Evolutionary conservation across 208 protist species (phyloP).

Genomic region (Strigomonas galati): DNA sequence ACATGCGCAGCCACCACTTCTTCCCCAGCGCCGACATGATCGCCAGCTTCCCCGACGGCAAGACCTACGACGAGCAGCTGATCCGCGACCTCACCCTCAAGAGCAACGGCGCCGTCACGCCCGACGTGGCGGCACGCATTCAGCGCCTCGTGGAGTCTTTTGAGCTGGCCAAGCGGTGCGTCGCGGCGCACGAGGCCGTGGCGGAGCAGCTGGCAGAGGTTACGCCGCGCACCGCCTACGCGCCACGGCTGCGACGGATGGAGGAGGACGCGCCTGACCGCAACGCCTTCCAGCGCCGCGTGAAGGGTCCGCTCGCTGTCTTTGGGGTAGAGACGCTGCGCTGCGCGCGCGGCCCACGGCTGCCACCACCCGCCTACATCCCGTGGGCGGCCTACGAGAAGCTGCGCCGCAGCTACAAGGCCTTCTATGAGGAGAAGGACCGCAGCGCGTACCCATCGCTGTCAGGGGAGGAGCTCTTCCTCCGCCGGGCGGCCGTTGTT

Average conservation of each 20-base stretch:
- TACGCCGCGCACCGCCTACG: conserved; percentile 19
- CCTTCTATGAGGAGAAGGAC: conserved; percentile 33
- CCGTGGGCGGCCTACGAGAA: conserved; percentile 66
- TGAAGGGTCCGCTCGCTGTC: conserved; percentile 53
- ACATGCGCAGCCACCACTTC: conserved; percentile 28
- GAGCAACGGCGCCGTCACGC: conserved; percentile 41
- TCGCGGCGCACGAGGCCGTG: conserved; percentile 35
- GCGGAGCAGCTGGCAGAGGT: conserved; percentile 27
- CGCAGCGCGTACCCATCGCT: conserved; percentile 22
- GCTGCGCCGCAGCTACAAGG: conserved; percentile 53
- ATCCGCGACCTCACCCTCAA: conserved; percentile 81
- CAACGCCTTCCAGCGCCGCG: conserved; percentile 32
- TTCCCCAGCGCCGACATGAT: conserved; percentile 31
- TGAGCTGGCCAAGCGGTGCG: conserved; percentile 48
- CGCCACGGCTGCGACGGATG: conserved; percentile 32
- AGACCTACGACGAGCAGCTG: conserved; percentile 79
- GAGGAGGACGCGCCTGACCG: conserved; percentile 45
- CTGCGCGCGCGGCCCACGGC: neutral
- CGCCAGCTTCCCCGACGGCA: conserved; percentile 5
- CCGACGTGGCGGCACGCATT: conserved; percentile 32
- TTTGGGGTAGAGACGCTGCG: conserved; percentile 27
- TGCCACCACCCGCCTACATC: conserved; percentile 46
- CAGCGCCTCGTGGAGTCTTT: conserved; percentile 41
- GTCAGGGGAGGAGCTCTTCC: conserved; percentile 24
- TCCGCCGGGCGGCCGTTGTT: conserved; percentile 58